These are phyloP conservation scores for Cadophora sp. DNA, from an alignment of 2,329 filamentous ascomycete genomes.

Conservation along the genomic window DNA sequence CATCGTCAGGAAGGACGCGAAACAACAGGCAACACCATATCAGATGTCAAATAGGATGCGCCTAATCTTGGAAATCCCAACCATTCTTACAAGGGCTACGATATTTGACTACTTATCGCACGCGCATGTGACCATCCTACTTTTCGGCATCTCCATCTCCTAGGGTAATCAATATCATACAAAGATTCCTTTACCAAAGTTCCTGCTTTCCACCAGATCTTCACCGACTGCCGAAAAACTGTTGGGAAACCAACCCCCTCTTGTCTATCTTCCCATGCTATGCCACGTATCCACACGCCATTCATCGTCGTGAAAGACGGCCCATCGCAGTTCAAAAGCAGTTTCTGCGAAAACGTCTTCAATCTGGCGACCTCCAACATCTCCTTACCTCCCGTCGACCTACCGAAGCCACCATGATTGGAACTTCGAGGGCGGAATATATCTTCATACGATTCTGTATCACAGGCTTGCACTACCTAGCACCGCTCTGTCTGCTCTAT, in stretches of 20 bases:
- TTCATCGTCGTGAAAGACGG: constrained; percentile 48
- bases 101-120: neutral
- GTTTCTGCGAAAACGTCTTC: neutral
- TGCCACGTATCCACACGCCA: constrained; percentile 47
- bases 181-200: neutral
- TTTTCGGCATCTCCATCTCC: neutral
- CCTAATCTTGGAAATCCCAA: neutral
- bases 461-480: constrained; percentile 54
- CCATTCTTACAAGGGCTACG: neutral
- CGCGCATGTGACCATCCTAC: constrained; percentile 6
- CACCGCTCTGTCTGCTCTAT: constrained; percentile 56
- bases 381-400: neutral
- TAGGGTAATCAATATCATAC: neutral
- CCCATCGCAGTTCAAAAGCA: constrained; percentile 15
- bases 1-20: constrained; percentile 7
- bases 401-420: constrained; percentile 42
- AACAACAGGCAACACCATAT: constrained; percentile 2
- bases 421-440: constrained; percentile 42
- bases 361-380: neutral
- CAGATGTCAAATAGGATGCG: neutral
- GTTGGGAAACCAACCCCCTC: constrained; percentile 70
- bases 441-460: constrained; percentile 55
- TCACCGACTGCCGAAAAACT: constrained; percentile 78
- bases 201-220: neutral
- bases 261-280: constrained; percentile 46